Evolutionary conservation across 495 filamentous ascomycete species (phyloP).

Genomic region (Tuber microsphaerosporum): DNA sequence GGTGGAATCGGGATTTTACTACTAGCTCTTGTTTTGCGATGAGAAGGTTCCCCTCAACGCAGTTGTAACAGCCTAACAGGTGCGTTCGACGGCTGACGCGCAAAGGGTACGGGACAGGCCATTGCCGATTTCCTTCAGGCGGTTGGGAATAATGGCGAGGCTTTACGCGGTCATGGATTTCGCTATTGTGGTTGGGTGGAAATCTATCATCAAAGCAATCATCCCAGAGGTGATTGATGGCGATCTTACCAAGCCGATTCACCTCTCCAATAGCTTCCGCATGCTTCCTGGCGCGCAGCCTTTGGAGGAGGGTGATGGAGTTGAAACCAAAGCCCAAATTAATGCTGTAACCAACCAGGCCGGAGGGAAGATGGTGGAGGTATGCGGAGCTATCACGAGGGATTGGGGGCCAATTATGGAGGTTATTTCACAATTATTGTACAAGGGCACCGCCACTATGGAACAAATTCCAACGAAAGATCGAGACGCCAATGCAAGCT

Average conservation of each 20-base stretch:
- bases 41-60: conserved; percentile 76
- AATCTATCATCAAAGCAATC: conserved; percentile 96
- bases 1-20: conserved; percentile 97
- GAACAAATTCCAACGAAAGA: conserved; percentile 97
- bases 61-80: conserved; percentile 70
- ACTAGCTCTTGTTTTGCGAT: conserved; percentile 89
- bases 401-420: conserved; percentile 91
- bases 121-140: conserved; percentile 98
- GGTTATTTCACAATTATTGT: conserved; percentile 94
- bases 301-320: conserved; percentile 82
- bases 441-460: conserved; percentile 79
- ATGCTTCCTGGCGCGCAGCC: conserved; percentile 95
- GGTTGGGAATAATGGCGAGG: conserved; percentile 94
- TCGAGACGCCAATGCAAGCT: conserved; percentile 89
- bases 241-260: conserved; percentile 83
- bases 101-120: conserved; percentile 76
- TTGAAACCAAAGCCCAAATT: conserved; percentile 89
- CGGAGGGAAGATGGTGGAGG: conserved; percentile 98
- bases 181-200: conserved; percentile 97
- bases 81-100: conserved; percentile 78
- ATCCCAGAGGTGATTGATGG: conserved; percentile 92
- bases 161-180: conserved; percentile 99
- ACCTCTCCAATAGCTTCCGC: conserved; percentile 92
- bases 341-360: conserved; percentile 89
- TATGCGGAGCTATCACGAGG: conserved; percentile 88